A percentile compares a stretch with the other conserved stretches of the same genome.
phyloP scores from a whole-genome alignment of 129 eudicot genomes.

The Chrysanthemum seticuspe region DNA sequence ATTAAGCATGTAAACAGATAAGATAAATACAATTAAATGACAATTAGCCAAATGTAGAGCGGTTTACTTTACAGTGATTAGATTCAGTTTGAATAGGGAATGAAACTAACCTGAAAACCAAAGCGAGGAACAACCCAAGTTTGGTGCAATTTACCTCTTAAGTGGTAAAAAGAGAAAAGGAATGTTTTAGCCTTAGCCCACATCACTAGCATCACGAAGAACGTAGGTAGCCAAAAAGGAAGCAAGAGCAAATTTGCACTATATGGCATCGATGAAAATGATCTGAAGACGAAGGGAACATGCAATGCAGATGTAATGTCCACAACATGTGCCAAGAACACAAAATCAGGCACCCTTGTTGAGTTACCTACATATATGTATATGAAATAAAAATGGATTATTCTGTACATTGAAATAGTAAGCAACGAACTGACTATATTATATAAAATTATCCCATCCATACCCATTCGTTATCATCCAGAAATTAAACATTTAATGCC shows the following conservation, averaged over 20 bases:
- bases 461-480: background rate
- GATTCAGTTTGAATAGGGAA: background rate
- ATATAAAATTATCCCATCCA: background rate
- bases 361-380: conserved; percentile 40
- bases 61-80: too few relatives aligned
- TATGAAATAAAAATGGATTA: background rate
- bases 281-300: conserved; percentile 54
- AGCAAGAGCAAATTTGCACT: conserved; percentile 36
- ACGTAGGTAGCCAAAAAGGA: conserved; percentile 41
- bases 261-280: conserved; percentile 56
- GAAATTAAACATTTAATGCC: conserved; percentile 11
- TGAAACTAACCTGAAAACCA: conserved; percentile 67
- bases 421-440: background rate
- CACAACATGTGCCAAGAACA: conserved; percentile 86
- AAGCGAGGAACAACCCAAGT: conserved; percentile 92
- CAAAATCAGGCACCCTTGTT: conserved; percentile 64
- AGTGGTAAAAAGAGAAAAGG: conserved; percentile 58
- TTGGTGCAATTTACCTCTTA: conserved; percentile 68
- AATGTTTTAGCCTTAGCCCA: conserved; percentile 86
- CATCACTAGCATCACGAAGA: conserved; percentile 61
- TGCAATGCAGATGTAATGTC: conserved; percentile 75
- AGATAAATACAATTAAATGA: background rate
- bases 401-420: background rate
- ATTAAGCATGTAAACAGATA: background rate
- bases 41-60: background rate